Evolutionary conservation across 495 filamentous ascomycete species (phyloP), one percentile per base, ranked within the genome.

Genomic region (Penicillium longicatenatum): DNA sequence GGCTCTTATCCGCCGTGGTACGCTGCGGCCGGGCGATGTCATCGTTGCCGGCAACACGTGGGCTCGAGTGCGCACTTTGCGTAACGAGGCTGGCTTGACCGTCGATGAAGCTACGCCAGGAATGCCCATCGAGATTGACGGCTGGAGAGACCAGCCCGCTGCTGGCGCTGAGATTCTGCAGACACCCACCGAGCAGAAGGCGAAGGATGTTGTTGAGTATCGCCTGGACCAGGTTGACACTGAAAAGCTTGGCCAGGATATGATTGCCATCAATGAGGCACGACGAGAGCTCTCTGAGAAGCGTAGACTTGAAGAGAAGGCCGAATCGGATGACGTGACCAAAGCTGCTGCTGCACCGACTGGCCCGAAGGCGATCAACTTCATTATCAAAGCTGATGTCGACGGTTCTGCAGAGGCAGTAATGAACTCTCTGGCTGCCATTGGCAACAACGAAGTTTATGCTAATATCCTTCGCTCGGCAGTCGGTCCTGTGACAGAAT

Each of bases 331-430:
- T 29, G 60, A 65, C 20, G 35, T 46, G 7, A 11, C 63, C 4
- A 60, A 55, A 6, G 52, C 35, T 11, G 64, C 70, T 54, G 68
- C 75, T 8, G 65, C 78, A 37, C 60, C 71, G 41, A 71, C 71
- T 21, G 86, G 85, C 0, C 79, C 82, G 7, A 85, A 89, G 55
- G 67, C 84, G n/a, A 77, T 96, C 52, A 83, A 85, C 59, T 92
- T 97, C 73, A 82, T 93, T 43, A 77, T 99, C 75, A 98, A 97
- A 74, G 92, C 86, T 43, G 95, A 99, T 67, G 94, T 98, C 16
- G 85, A 85, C 54, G 94, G 94, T 10, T 97, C 92, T 1, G 93
- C 92, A 7, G 94, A 99, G 71, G 94, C 94, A 6, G 88, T 97
- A 8, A 70, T 87, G 50, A 87, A 89, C 50, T 82, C 87, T 14